These are phyloP conservation scores for Fraxinus latifolia DNA, from an alignment of 305 asterid species.

Conservation along the genomic window DNA sequence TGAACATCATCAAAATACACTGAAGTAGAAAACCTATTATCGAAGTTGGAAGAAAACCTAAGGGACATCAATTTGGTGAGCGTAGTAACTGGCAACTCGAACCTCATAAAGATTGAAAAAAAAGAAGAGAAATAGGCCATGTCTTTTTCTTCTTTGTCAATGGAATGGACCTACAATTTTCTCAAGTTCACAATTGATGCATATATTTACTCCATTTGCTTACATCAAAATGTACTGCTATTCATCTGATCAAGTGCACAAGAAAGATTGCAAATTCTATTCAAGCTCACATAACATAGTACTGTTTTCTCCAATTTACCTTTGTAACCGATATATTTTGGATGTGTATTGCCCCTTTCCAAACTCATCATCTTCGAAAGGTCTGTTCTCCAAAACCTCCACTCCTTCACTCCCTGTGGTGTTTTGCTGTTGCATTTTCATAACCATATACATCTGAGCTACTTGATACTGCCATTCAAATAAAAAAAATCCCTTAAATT, in stretches of 20 bases:
- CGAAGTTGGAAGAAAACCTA: not conserved
- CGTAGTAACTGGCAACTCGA: not conserved
- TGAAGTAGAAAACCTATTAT: not conserved
- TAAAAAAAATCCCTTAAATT: not conserved
- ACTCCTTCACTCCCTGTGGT: conserved; percentile 77
- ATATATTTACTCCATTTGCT: not conserved
- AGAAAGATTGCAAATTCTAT: not conserved
- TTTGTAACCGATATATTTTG: conserved; percentile 71
- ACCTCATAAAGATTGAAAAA: not conserved
- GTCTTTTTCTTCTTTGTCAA: not conserved
- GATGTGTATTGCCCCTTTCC: conserved; percentile 86
- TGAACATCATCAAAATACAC: not conserved
- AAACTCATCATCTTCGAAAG: conserved; percentile 61
- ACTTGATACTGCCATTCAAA: conserved; percentile 64
- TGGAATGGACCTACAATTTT: not conserved
- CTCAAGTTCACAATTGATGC: not conserved
- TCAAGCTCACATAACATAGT: not conserved
- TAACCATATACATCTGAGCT: conserved; percentile 83
- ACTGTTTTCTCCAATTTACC: conserved; percentile 40
- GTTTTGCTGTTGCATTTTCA: conserved; percentile 91
- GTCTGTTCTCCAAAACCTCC: conserved; percentile 76
- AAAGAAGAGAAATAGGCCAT: too few relatives aligned
- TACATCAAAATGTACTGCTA: not conserved
- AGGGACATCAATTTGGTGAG: not conserved
- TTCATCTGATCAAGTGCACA: not conserved